Evolutionary conservation across 805 yeast genomes (phyloP), one percentile per base, ranked within the genome.

Genomic region (Zygosaccharomyces rouxii): DNA sequence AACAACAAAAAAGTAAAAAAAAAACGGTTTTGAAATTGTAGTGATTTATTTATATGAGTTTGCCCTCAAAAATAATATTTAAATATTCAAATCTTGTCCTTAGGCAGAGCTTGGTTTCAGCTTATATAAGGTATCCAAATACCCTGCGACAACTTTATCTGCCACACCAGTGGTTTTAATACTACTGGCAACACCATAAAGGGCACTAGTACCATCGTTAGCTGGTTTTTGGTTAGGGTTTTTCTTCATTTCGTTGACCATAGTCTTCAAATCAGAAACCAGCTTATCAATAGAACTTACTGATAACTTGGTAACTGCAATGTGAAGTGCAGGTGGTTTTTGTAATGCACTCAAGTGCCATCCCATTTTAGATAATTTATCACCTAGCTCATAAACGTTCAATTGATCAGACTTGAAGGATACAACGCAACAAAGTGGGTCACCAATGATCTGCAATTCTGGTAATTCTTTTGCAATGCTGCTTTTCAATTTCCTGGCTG

Each of bases 161-260:
- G 89, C 97, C 11, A 94, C 81, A 2, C 95, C 94, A 0, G 82
- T 77, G 0, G 97, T 89, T 49, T 78, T 72, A 19, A 94, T 80
- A 60, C 94, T 86, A 6, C 97, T 97, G 2, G 98, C 98, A 41
- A 92, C 95, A 56, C 99, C 99, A 61, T 92, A 92, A 39, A 92
- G 63, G 3, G 94, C 96, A 13, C 96, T 94, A 1, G 96, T 88
- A 49, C 86, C 88, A 18, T 80, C 77, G 7, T 73, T 21, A 45
- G 58, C 65, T 59, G 62, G 60, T 39, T 56, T 52, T 49, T 48
- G 49, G 9, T 56, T 48, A 4, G 70, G 65, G 35, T 62, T 56
- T 7, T 53, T 56, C 30, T 68, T 65, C 49, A 79, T 62, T 29
- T 73, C 77, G 9, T 62, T 59, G 1, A 82, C 78, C 3, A 73